Base-by-base conservation (phyloP, 1,284 basidiomycete genomes). In the Irpex sp. region DNA sequence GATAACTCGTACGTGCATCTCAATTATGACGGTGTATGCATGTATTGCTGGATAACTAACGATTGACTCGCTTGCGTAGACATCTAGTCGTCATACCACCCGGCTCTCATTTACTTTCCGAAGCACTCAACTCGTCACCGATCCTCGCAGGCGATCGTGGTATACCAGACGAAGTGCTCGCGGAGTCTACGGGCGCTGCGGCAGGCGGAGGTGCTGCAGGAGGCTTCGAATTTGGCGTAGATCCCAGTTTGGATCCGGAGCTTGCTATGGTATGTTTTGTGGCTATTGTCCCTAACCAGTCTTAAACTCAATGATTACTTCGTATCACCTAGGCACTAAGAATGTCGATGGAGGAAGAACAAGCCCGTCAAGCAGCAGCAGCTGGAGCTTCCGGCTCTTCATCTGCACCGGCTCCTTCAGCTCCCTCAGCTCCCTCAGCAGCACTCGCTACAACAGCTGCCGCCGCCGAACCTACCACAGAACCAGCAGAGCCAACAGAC, bases 191-290 rank as follows among this genome's bases (percentile, higher is more conserved):
- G n/a, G 78, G 77, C 0, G 81, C 78, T 13, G 79, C 81, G 4
- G 80, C 77, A 37, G 76, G 26, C 26, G 26, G 81, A 2, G 82
- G 78, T 26, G 80, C 75, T 15, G 77, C 78, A 35, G 86, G 82
- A 62, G 84, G 85, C 66, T 95, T 91, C 70, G 94, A 95, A 69
- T 95, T 95, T 69, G 95, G 93, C 55, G 89, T 99, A 15, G 97
- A 99, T 75, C 95, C 97, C 1, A 94, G 87, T 71, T 82, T 97
- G 68, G 97, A 98, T 76, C 97, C 97, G 0, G 97, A 99, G 74
- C 82, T 99, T 61, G 97, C 97, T 2, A 96, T 98, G 95, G 95
- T 95, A n/a, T n/a, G n/a, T n/a, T n/a, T n/a, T n/a, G n/a, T n/a
- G n/a, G n/a, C n/a, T n/a, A n/a, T n/a, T n/a, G n/a, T n/a, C n/a